Evolutionary conservation across 2,329 filamentous ascomycete species (phyloP).

Genomic region (Hyphodiscus sp.): DNA sequence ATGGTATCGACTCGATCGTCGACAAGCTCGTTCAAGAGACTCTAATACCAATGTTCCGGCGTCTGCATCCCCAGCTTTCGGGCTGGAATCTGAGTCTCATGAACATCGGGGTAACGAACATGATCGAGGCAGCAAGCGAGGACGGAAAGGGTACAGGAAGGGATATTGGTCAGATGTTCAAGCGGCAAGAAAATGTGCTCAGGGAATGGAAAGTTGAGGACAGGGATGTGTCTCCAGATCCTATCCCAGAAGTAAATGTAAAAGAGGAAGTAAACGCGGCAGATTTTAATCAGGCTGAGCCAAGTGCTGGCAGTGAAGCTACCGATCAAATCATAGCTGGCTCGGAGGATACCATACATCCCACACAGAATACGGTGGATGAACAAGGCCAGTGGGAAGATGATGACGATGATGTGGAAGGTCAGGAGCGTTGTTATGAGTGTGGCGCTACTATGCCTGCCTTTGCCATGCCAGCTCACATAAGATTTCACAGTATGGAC

Average conservation of each 20-base stretch:
- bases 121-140: conserved; percentile 50
- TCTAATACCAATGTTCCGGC: conserved; percentile 66
- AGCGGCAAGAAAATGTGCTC: conserved; percentile 61
- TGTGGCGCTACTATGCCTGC: conserved; percentile 41
- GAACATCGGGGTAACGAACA: conserved; percentile 84
- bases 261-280: not conserved
- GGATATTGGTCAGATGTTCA: conserved; percentile 81
- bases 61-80: conserved; percentile 55
- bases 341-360: conserved; percentile 23
- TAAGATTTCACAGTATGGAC: conserved; percentile 36
- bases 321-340: conserved; percentile 11
- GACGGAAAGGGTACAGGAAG: conserved; percentile 51
- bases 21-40: conserved; percentile 64
- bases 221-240: conserved; percentile 29
- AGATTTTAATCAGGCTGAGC: conserved; percentile 14
- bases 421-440: conserved; percentile 31
- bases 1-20: conserved; percentile 52
- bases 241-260: not conserved
- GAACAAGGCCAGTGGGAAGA: conserved; percentile 22
- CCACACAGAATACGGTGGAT: conserved; percentile 19
- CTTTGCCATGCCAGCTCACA: conserved; percentile 44
- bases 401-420: conserved; percentile 22
- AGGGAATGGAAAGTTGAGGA: conserved; percentile 59
- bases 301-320: conserved; percentile 27
- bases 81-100: conserved; percentile 78